A percentile compares a stretch with the other conserved stretches of the same genome.
Conservation (phyloP, 805 yeast genomes). For the Wickerhamiella azymoides region DNA sequence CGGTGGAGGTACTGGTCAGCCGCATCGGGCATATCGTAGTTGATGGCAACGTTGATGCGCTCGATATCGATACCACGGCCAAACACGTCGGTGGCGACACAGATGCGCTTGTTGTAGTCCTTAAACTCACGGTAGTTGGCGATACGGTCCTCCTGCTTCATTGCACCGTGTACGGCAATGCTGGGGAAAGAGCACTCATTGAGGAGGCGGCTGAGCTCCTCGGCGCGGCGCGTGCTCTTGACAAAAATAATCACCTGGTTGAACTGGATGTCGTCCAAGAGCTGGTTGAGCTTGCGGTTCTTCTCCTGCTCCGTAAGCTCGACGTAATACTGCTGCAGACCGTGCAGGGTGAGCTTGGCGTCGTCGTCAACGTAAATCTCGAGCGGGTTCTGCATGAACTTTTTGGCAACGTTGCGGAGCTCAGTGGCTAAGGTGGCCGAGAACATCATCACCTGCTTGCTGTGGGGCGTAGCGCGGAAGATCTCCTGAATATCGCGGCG, state of each 20-base stretch:
- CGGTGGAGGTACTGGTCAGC: constrained; percentile 98
- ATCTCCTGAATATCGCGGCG: constrained; percentile 98
- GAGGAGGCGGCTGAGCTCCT: constrained; percentile 75
- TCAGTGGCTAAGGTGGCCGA: constrained; percentile 91
- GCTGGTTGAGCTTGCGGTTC: constrained; percentile 82
- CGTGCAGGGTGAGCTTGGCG: constrained; percentile 92
- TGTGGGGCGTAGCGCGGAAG: constrained; percentile 94
- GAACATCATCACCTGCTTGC: constrained; percentile 98
- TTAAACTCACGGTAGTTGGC: constrained; percentile 91
- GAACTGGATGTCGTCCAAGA: constrained; percentile 87
- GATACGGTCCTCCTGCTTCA: constrained; percentile 96
- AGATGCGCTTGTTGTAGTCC: constrained; percentile 96
- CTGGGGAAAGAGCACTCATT: constrained; percentile 93
- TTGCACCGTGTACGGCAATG: constrained; percentile 88
- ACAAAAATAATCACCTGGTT: constrained; percentile 97
- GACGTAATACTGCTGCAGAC: constrained; percentile 91
- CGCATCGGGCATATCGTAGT: constrained; percentile 90
- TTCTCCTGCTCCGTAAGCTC: constrained; percentile 83
- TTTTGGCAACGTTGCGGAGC: constrained; percentile 91
- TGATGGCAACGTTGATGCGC: constrained; percentile 94
- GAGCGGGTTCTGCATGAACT: constrained; percentile 94
- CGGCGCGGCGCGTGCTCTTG: constrained; percentile 80
- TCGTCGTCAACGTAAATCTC: constrained; percentile 97
- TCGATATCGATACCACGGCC: constrained; percentile 99
- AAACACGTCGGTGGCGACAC: constrained; percentile 95